phyloP scores from a whole-genome alignment of 2,329 filamentous ascomycete genomes.

The Dryadomyces quercivorus region DNA sequence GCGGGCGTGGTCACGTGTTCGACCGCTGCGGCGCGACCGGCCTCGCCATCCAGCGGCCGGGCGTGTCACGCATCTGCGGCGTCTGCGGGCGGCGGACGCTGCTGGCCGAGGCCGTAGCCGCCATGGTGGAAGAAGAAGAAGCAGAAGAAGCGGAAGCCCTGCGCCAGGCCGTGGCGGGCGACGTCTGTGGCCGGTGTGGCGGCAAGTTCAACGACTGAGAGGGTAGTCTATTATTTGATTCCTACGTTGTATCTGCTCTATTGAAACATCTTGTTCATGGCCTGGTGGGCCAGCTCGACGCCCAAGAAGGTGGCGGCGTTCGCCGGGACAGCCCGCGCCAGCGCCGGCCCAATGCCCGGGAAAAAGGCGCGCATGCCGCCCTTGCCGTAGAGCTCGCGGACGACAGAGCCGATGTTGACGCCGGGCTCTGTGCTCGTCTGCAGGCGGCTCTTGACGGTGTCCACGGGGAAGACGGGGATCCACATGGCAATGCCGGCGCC shows the following conservation, averaged over 20 bases:
- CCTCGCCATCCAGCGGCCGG: conserved; percentile 40
- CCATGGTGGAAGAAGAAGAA: conserved; percentile 11
- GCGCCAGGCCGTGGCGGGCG: conserved; percentile 11
- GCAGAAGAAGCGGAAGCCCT: conserved; percentile 5
- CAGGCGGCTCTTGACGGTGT: conserved; percentile 88
- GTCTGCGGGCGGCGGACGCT: conserved; percentile 42
- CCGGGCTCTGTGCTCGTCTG: conserved; percentile 76
- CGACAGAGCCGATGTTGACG: conserved; percentile 66
- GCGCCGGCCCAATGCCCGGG: conserved; percentile 85
- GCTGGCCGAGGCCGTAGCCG: conserved; percentile 27
- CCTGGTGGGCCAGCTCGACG: conserved; percentile 72
- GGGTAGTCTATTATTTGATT: not conserved
- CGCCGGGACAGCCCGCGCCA: conserved; percentile 85
- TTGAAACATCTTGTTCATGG: conserved; percentile 65
- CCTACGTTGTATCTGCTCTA: conserved; percentile 12
- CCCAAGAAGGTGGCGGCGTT: conserved; percentile 93
- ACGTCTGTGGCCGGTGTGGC: conserved; percentile 21
- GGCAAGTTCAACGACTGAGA: conserved; percentile 22
- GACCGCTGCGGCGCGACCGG: conserved; percentile 42
- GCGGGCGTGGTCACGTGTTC: conserved; percentile 25
- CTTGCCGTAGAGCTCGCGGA: conserved; percentile 68
- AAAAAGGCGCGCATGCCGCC: conserved; percentile 91
- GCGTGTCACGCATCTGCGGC: conserved; percentile 39
- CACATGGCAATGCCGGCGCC: conserved; percentile 96
- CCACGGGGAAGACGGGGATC: conserved; percentile 96